phyloP scores from a whole-genome alignment of 192 early-diverging fungal species.

The Coemansia sp. region DNA sequence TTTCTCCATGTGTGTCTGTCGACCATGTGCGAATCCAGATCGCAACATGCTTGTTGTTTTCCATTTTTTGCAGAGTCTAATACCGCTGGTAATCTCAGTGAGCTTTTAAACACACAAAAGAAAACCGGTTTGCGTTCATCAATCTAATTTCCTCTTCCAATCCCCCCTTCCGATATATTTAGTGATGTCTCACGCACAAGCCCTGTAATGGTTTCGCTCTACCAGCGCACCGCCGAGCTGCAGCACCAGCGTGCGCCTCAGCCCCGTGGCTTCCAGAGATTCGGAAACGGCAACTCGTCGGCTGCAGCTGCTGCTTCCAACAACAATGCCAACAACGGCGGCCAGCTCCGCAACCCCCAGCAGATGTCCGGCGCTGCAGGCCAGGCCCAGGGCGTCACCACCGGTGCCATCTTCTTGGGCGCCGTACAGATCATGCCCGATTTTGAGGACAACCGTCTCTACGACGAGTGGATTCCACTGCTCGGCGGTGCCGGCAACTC shows the following conservation, averaged over 20 bases:
- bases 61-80: no score
- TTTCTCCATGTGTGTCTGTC: not conserved
- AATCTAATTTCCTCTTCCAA: not conserved
- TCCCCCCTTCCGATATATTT: constrained; percentile 15
- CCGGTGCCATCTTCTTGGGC: constrained; percentile 52
- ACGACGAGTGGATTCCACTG: constrained; percentile 64
- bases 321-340: constrained; percentile 11
- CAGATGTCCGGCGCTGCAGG: constrained; percentile 22
- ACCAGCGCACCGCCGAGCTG: constrained; percentile 54
- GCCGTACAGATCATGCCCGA: constrained; percentile 52
- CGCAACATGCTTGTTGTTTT: not conserved
- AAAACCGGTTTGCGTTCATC: not conserved
- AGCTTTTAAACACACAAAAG: not conserved
- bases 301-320: not conserved
- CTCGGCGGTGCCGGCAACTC: constrained; percentile 58
- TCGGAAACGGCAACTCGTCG: constrained; percentile 23
- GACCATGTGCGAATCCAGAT: not conserved
- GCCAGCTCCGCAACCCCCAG: constrained; percentile 28
- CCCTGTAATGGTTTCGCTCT: constrained; percentile 54
- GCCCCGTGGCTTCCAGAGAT: constrained; percentile 51
- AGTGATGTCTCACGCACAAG: constrained; percentile 52
- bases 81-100: no score
- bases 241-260: constrained; percentile 47
- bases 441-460: constrained; percentile 56
- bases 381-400: constrained; percentile 34